Base-by-base conservation (phyloP, 441 rosid genomes). In the Populus hybrid region DNA sequence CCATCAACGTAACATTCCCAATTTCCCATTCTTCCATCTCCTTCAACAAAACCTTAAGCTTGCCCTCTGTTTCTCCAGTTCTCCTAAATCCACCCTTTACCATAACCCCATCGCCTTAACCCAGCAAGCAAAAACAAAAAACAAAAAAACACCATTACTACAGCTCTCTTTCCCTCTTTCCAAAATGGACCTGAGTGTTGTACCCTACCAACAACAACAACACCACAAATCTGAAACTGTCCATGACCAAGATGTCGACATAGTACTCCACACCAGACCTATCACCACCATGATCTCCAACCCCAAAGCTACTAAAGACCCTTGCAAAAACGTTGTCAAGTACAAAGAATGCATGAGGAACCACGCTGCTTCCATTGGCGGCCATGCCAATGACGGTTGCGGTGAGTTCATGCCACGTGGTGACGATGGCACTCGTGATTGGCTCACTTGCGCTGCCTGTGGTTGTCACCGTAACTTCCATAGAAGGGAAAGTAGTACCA, bases 401-500 rank as follows among this genome's bases (percentile, higher is more conserved):
- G 87, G 96, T 3, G 98, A 94, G 85, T 94, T 94, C 86, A 86
- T 92, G 88, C 91, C 97, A 11, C 86, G 85, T 1, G 89, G 92
- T 6, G 91, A 87, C 71, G 91, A 89, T 4, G 95, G 94, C 36
- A 79, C 87, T 5, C 84, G 87, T 4, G 94, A 87, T 24, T 86
- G 87, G 67, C 86, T 95, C 69, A 88, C 82, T 79, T 95, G 98
- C 77, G 98, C 98, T 69, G 98, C 98, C 66, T 93, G 98, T 80
- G 87, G 87, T 80, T 95, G 98, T 83, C 98, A 94, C 89, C 87
- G 98, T 14, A 94, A 93, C 82, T 94, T 94, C 84, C 98, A 94
- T 86, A 92, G 98, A 23, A 88, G 87, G 46, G 97, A 95, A 81
- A 73, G 80, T 19, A 11, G 63, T 19, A 1, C 16, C 65, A 59